Conservation (phyloP, 768 basidiomycete species). For the Mycena vulgaris region DNA sequence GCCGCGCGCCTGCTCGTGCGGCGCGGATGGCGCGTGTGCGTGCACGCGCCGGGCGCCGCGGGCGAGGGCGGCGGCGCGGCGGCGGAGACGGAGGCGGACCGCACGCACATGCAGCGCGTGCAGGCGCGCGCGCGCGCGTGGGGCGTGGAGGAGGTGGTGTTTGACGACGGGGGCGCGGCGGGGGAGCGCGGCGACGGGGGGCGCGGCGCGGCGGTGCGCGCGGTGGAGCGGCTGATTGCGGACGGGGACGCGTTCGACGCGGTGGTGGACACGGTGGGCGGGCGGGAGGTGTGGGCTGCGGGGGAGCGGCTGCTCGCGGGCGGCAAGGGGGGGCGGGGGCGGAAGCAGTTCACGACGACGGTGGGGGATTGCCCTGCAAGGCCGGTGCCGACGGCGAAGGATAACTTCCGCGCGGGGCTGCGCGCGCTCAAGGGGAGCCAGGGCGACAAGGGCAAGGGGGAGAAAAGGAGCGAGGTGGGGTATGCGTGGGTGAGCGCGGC, state of each 20-base stretch:
- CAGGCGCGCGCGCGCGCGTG: slow-evolving; percentile 73
- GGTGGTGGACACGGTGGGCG: slow-evolving; percentile 88
- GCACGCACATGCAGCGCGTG: slow-evolving; percentile 59
- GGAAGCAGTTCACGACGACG: slow-evolving; percentile 82
- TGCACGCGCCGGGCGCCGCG: slow-evolving; percentile 66
- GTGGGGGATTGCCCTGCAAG: slow-evolving; percentile 80
- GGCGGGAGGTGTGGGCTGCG: slow-evolving; percentile 84
- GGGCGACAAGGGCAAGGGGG: slow-evolving; percentile 9
- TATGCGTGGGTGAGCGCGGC: slow-evolving; percentile 89
- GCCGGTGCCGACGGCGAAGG: slow-evolving; percentile 77
- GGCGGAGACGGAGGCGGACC: slow-evolving; percentile 56
- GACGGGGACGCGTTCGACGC: slow-evolving; percentile 82
- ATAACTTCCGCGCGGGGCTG: slow-evolving; percentile 82
- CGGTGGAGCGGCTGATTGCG: slow-evolving; percentile 65
- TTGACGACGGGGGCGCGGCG: slow-evolving; percentile 66
- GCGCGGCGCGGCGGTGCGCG: slow-evolving; percentile 62
- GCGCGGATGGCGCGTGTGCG: slow-evolving; percentile 82
- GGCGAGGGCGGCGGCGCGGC: slow-evolving; percentile 45
- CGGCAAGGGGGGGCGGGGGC: slow-evolving; percentile 44
- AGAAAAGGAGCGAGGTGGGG: slow-evolving; percentile 58
- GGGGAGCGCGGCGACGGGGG: slow-evolving; percentile 54
- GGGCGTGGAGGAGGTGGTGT: slow-evolving; percentile 86
- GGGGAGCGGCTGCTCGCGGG: slow-evolving; percentile 71
- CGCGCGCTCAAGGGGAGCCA: slow-evolving; percentile 63
- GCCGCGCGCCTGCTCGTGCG: slow-evolving; percentile 83